These are phyloP conservation scores for Fusarium nematophilum DNA, from an alignment of 2,329 filamentous ascomycete genomes.

Conservation along the genomic window DNA sequence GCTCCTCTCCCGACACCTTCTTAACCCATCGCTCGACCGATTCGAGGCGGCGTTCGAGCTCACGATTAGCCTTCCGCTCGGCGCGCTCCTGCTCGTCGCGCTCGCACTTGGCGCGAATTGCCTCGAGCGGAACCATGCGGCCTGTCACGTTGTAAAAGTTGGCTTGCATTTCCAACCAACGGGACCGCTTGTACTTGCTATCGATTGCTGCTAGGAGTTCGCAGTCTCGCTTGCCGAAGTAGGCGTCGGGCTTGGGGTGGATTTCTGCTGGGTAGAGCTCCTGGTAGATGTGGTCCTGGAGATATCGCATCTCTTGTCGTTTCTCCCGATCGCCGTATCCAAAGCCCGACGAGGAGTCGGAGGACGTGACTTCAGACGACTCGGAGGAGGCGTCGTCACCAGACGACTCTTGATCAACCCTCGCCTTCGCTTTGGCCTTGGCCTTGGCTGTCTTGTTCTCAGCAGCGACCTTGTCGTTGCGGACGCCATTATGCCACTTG, in stretches of 20 bases:
- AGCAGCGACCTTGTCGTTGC: slow-evolving; percentile 31
- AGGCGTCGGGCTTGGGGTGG: slow-evolving; percentile 35
- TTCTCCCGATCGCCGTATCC: slow-evolving; percentile 35
- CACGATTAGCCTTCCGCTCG: slow-evolving; percentile 7
- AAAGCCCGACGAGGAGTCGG: slow-evolving; percentile 26
- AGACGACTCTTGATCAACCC: slow-evolving; percentile 29
- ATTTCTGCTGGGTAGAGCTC: slow-evolving; percentile 46
- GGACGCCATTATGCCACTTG: slow-evolving; percentile 34
- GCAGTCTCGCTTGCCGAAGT: slow-evolving; percentile 47
- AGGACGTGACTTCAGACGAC: slow-evolving; percentile 3
- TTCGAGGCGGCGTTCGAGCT: slow-evolving; percentile 5
- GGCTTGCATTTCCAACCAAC: slow-evolving; percentile 58
- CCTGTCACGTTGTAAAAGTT: slow-evolving; percentile 58
- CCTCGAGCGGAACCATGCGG: slow-evolving; percentile 52
- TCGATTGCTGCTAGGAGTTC: slow-evolving; percentile 51
- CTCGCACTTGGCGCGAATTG: slow-evolving; percentile 52
- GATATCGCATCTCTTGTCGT: slow-evolving; percentile 45
- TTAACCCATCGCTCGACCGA: slow-evolving; percentile 39
- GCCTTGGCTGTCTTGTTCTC: slow-evolving; percentile 39
- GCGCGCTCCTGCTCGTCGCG: slow-evolving; percentile 37
- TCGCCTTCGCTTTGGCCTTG: slow-evolving; percentile 10
- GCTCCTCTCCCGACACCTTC: slow-evolving; percentile 16
- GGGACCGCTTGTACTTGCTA: slow-evolving; percentile 46
- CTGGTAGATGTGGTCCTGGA: slow-evolving; percentile 46
- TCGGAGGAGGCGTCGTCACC: slow-evolving; percentile 46